Evolutionary conservation across 305 asterid species (phyloP).

Genomic region (Solanum aculeatissimum): DNA sequence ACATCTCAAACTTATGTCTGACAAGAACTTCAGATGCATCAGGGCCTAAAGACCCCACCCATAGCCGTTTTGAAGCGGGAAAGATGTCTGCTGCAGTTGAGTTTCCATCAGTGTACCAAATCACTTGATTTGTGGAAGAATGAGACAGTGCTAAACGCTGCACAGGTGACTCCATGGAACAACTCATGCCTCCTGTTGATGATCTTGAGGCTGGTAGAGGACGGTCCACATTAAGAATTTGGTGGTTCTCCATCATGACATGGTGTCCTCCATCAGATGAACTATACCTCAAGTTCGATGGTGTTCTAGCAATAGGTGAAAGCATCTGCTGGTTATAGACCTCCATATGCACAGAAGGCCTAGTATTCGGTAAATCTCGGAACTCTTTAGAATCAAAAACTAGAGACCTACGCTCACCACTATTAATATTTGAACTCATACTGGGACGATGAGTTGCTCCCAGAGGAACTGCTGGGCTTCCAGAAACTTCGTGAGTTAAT

Average conservation of each 20-base stretch:
- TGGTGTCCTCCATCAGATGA: constrained; percentile 36
- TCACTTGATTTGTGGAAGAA: constrained; percentile 36
- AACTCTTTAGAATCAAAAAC: constrained; percentile 35
- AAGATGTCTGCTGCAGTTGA: constrained; percentile 72
- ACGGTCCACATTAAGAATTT: constrained; percentile 27
- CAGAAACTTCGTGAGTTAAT: constrained; percentile 43
- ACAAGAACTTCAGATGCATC: constrained; percentile 68
- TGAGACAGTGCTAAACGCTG: constrained; percentile 28
- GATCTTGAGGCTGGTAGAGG: constrained; percentile 29
- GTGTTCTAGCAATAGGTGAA: constrained; percentile 61
- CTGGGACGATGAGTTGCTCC: constrained; percentile 8
- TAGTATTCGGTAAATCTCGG: constrained; percentile 30
- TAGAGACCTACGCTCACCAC: constrained; percentile 34
- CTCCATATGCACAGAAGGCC: constrained; percentile 40
- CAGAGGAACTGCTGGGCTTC: constrained; percentile 10
- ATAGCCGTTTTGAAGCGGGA: constrained; percentile 79
- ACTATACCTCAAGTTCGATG: constrained; percentile 46
- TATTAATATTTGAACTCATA: constrained; percentile 19
- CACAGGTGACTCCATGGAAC: constrained; percentile 60
- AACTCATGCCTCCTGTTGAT: constrained; percentile 33
- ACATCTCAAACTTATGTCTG: constrained; percentile 70
- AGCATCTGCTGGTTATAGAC: constrained; percentile 35
- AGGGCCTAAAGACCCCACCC: constrained; percentile 77
- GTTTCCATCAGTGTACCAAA: constrained; percentile 67
- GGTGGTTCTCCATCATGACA: constrained; percentile 52